Evolutionary conservation across 306 rosid genomes (phyloP).

Genomic region (Rosa rugosa): DNA sequence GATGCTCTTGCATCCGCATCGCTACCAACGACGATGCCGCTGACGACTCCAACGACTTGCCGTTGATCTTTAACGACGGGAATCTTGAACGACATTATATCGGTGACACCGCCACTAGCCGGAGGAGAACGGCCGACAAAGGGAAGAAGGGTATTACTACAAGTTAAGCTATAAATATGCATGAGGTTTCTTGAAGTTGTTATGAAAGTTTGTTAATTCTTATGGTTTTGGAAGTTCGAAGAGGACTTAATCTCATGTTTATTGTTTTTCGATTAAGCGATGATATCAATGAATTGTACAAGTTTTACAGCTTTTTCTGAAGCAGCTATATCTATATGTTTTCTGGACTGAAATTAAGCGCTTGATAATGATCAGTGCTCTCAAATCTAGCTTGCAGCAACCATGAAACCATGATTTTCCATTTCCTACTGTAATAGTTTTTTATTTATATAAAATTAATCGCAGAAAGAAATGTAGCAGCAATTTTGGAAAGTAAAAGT

Average conservation of each 20-base stretch:
- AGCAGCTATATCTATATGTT: neutral
- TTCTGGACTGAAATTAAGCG: neutral
- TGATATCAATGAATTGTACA: neutral
- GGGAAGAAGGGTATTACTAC: slow-evolving; percentile 36
- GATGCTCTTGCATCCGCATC: slow-evolving; percentile 78
- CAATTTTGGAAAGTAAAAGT: slow-evolving; percentile 11
- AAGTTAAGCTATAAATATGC: neutral
- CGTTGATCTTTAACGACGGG: slow-evolving; percentile 67
- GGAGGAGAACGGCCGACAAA: slow-evolving; percentile 48
- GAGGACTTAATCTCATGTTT: neutral
- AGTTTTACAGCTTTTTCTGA: neutral
- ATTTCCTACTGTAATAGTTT: neutral
- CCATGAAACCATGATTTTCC: neutral
- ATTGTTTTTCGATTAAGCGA: neutral
- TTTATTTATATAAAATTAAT: neutral
- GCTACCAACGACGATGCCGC: slow-evolving; percentile 48
- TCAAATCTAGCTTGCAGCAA: neutral
- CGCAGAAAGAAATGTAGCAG: neutral
- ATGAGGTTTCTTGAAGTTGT: neutral
- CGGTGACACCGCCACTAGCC: slow-evolving; percentile 30
- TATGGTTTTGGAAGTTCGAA: neutral
- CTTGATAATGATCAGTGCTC: neutral
- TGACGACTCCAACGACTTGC: slow-evolving; percentile 64
- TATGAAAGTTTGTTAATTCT: neutral
- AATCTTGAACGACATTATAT: slow-evolving; percentile 43